Percentiles rank a stretch among this genome's conserved stretches.
Conservation (phyloP, 148 eudicot species). For the Cornus kousa region DNA sequence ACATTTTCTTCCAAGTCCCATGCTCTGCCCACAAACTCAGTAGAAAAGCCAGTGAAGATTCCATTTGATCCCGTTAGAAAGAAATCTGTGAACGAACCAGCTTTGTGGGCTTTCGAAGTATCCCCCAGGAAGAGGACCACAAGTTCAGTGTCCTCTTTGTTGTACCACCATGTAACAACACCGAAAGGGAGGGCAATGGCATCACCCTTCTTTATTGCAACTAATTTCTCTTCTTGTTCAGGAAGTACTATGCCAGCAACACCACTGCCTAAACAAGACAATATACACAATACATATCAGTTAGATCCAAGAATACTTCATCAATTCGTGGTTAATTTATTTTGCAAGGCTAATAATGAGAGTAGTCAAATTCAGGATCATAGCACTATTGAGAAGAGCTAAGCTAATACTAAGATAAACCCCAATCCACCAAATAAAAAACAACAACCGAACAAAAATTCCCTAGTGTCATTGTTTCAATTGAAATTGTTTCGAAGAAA, state of each 20-base stretch:
- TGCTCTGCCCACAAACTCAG: constrained; percentile 81
- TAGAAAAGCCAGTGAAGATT: constrained; percentile 75
- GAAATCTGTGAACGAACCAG: constrained; percentile 74
- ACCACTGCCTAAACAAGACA: constrained; percentile 50
- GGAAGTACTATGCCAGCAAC: constrained; percentile 84
- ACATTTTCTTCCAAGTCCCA: constrained; percentile 68
- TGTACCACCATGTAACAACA: constrained; percentile 85
- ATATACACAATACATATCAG: neutral
- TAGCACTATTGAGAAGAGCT: too few species aligned
- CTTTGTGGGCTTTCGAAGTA: constrained; percentile 68
- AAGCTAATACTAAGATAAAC: neutral
- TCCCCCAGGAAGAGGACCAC: constrained; percentile 79
- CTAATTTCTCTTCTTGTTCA: constrained; percentile 83
- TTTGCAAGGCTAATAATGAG: too few species aligned
- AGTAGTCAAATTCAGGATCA: too few species aligned
- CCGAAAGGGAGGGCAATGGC: constrained; percentile 87
- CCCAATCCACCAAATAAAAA: too few species aligned
- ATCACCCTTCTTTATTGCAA: constrained; percentile 75
- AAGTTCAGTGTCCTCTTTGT: constrained; percentile 70
- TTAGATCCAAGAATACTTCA: neutral
- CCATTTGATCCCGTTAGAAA: constrained; percentile 74
- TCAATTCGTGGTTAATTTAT: neutral
- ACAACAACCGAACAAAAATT: too few species aligned
- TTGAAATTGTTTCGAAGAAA: too few species aligned
- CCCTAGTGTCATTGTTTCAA: too few species aligned